Evolutionary conservation across 805 yeast species (phyloP).

Genomic region (Priceomyces medius): DNA sequence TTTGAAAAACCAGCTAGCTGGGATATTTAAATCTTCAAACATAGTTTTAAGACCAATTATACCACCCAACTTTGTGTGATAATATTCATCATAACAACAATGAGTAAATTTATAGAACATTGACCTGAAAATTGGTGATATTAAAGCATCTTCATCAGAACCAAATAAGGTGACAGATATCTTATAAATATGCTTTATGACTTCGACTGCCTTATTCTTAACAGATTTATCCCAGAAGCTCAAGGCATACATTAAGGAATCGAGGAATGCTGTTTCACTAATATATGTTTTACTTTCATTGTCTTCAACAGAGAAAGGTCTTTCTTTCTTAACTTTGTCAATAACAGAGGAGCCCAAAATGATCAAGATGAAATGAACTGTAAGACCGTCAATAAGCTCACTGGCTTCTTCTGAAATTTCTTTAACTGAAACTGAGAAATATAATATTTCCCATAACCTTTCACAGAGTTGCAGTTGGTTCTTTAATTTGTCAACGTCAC

Average conservation of each 20-base stretch:
- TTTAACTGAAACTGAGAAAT: slow-evolving; percentile 72
- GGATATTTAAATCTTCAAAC: slow-evolving; percentile 64
- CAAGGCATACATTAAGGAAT: slow-evolving; percentile 75
- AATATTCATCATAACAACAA: slow-evolving; percentile 85
- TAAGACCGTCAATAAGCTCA: slow-evolving; percentile 57
- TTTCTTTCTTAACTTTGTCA: slow-evolving; percentile 63
- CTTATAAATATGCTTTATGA: slow-evolving; percentile 60
- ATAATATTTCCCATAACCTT: slow-evolving; percentile 65
- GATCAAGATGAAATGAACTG: slow-evolving; percentile 76
- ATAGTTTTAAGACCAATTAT: slow-evolving; percentile 76
- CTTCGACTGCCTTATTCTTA: slow-evolving; percentile 65
- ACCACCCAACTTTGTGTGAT: slow-evolving; percentile 85
- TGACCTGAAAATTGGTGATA: slow-evolving; percentile 72
- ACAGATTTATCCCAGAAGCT: slow-evolving; percentile 74
- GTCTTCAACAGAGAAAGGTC: slow-evolving; percentile 72
- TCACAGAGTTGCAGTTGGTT: slow-evolving; percentile 66
- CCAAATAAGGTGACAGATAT: slow-evolving; percentile 71
- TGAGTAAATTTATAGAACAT: slow-evolving; percentile 84
- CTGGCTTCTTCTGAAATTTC: slow-evolving; percentile 71
- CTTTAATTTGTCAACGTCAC: slow-evolving; percentile 49
- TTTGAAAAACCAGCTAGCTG: slow-evolving; percentile 68
- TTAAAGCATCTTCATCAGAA: slow-evolving; percentile 57
- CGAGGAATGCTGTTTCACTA: slow-evolving; percentile 66
- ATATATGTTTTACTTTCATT: slow-evolving; percentile 74
- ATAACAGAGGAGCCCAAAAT: slow-evolving; percentile 73